phyloP scores from a whole-genome alignment of 1,284 basidiomycete genomes.

The Apiotrichum montevideense region DNA sequence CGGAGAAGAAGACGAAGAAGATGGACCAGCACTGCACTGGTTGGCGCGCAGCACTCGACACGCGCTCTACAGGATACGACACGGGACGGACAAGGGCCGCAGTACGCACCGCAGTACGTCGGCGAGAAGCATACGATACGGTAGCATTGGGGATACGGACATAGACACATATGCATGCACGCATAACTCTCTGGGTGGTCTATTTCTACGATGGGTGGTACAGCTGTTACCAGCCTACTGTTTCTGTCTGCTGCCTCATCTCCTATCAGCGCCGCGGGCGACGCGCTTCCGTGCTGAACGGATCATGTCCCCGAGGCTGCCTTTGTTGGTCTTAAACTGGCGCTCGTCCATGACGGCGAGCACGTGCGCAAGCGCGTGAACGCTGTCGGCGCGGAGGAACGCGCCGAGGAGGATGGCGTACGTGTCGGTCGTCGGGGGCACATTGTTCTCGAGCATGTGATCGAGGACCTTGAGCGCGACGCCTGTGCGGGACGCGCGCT shows the following conservation, averaged over 20 bases:
- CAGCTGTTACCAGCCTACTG: too few relatives aligned
- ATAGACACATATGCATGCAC: neutral
- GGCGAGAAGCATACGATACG: neutral
- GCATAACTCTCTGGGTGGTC: neutral
- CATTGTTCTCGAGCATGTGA: constrained; percentile 56
- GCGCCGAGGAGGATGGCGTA: constrained; percentile 68
- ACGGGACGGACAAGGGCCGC: too few relatives aligned
- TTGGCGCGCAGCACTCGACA: too few relatives aligned
- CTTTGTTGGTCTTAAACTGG: constrained; percentile 43
- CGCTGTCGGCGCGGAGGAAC: constrained; percentile 51
- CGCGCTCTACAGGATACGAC: neutral
- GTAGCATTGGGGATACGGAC: neutral
- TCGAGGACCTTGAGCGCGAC: constrained; percentile 55
- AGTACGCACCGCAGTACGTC: too few relatives aligned
- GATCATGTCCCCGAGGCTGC: constrained; percentile 48
- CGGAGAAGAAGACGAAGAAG: neutral
- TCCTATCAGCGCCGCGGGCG: too few relatives aligned
- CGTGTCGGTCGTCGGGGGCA: constrained; percentile 58
- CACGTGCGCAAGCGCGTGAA: constrained; percentile 56
- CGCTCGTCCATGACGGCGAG: constrained; percentile 56
- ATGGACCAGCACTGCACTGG: neutral
- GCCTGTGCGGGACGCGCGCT: constrained; percentile 25
- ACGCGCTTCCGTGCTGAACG: constrained; percentile 1
- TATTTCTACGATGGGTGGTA: neutral
- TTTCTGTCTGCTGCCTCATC: too few relatives aligned